phyloP scores from a whole-genome alignment of 169 alveolate species.

The Eimeria praecox region DNA sequence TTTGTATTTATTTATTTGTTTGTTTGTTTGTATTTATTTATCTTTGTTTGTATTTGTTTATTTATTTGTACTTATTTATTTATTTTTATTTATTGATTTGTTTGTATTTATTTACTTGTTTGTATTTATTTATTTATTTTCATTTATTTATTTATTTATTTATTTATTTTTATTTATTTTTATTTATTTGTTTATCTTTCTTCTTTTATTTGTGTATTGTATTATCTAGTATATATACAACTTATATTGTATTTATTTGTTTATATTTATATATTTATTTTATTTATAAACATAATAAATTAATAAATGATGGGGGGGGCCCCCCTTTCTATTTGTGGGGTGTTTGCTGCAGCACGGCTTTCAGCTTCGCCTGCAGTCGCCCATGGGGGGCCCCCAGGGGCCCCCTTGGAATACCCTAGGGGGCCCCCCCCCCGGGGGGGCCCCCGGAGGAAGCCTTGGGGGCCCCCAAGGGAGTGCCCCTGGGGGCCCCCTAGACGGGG shows the following conservation, averaged over 20 bases:
- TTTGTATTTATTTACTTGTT: background rate
- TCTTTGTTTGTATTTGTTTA: no score
- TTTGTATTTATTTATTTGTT: background rate
- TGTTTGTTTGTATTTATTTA: background rate
- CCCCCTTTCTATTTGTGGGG: background rate
- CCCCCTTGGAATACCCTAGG: background rate
- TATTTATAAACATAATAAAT: no score
- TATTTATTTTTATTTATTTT: background rate
- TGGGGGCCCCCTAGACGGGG: no score
- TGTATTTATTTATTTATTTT: background rate
- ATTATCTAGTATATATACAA: no score
- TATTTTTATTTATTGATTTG: no score
- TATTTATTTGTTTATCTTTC: no score
- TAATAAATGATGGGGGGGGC: background rate
- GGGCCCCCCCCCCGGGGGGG: constrained; percentile 23
- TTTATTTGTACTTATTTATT: no score
- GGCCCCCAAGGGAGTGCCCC: constrained; percentile 31
- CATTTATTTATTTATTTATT: background rate
- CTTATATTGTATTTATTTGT: no score
- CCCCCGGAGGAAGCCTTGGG: no score
- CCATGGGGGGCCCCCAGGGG: constrained; percentile 4
- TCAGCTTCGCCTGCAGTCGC: constrained; percentile 23
- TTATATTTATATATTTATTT: background rate
- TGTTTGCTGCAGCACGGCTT: constrained; percentile 31
- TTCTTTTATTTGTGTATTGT: no score